These are phyloP conservation scores for Pulicaria dysenterica DNA, from an alignment of 129 eudicot species.

Conservation along the genomic window DNA sequence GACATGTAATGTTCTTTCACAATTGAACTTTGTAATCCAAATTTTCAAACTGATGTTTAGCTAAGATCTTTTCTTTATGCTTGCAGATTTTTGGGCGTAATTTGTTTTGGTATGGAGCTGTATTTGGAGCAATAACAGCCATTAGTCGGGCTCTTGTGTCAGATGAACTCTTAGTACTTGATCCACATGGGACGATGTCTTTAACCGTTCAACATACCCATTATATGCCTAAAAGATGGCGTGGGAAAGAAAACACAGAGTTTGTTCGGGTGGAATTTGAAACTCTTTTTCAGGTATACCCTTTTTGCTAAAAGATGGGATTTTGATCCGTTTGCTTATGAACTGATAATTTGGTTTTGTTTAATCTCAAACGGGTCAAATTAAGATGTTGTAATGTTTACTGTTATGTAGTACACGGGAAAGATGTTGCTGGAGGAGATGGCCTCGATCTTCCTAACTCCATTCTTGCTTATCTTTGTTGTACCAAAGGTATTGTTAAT, in stretches of 20 bases:
- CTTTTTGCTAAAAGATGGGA: neutral
- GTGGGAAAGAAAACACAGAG: constrained; percentile 76
- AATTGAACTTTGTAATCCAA: neutral
- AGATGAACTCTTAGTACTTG: constrained; percentile 82
- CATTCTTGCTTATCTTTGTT: constrained; percentile 80
- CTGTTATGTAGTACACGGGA: constrained; percentile 73
- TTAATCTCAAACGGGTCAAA: constrained; percentile 4
- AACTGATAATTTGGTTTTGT: neutral
- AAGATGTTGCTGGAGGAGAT: constrained; percentile 96
- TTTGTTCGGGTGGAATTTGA: constrained; percentile 77
- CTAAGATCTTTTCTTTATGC: neutral
- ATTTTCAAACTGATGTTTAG: constrained; percentile 4
- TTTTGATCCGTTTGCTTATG: neutral
- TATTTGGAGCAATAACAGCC: constrained; percentile 95
- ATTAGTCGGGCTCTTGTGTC: constrained; percentile 82
- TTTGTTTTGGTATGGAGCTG: constrained; percentile 95
- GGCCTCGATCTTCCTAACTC: constrained; percentile 94
- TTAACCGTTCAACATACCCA: constrained; percentile 83
- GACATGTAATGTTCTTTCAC: constrained; percentile 69
- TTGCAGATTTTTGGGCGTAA: constrained; percentile 93
- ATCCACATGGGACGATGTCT: constrained; percentile 85
- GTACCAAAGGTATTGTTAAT: constrained; percentile 72
- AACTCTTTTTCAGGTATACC: constrained; percentile 85
- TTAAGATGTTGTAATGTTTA: constrained; percentile 16
- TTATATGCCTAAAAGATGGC: constrained; percentile 97